Conservation (phyloP, 169 alveolate species). For the Cyclospora cayetanensis region DNA sequence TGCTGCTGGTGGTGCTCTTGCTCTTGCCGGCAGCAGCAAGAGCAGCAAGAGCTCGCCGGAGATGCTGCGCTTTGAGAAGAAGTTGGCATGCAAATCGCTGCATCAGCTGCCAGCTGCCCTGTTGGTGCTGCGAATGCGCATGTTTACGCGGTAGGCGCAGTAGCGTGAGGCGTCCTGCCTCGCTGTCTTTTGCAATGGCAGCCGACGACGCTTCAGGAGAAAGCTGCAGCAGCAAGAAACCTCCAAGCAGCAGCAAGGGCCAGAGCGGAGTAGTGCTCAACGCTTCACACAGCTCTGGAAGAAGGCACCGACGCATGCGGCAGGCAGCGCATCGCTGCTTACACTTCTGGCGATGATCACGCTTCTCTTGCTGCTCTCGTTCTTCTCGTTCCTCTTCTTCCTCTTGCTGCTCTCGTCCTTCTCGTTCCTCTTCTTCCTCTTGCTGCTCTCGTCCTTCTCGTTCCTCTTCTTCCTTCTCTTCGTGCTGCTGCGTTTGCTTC, state of each 20-base stretch:
- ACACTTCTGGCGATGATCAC: background rate
- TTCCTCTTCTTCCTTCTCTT: background rate
- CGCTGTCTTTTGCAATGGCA: background rate
- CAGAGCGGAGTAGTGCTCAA: background rate
- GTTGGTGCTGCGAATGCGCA: no score
- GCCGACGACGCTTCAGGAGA: no score
- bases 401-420: background rate
- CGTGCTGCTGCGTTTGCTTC: background rate
- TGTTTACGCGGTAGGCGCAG: background rate
- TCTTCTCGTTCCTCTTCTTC: background rate
- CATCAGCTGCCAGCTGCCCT: background rate
- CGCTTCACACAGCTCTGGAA: background rate
- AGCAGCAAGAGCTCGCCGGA: background rate
- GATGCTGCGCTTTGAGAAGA: background rate
- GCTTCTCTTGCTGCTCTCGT: no score
- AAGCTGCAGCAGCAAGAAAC: constrained; percentile 15
- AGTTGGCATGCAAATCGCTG: background rate
- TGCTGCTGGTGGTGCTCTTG: background rate
- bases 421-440: background rate
- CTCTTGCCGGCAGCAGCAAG: background rate
- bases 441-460: background rate
- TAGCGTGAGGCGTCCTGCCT: background rate
- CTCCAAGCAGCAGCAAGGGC: constrained; percentile 2
- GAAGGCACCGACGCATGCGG: background rate
- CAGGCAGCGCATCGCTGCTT: background rate